Evolutionary conservation across 2,329 filamentous ascomycete species (phyloP).

Genomic region (Cladosporium phlei): DNA sequence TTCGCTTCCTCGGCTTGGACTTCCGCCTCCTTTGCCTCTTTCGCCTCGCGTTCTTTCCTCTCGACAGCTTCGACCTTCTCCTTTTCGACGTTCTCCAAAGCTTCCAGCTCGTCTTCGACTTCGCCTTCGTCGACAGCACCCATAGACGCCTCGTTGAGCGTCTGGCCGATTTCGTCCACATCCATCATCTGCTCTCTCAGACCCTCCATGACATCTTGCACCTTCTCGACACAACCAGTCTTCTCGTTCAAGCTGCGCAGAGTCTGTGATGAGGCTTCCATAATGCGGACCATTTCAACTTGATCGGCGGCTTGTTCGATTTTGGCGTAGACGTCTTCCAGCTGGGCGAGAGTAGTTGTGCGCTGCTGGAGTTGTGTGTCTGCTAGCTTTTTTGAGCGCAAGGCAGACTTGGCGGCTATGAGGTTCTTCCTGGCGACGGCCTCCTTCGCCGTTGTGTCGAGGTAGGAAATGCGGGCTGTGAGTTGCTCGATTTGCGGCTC

Average conservation of each 20-base stretch:
- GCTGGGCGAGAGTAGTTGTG: conserved; percentile 67
- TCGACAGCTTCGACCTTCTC: conserved; percentile 69
- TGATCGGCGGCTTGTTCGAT: conserved; percentile 84
- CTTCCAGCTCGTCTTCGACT: conserved; percentile 81
- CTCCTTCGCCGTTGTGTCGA: conserved; percentile 57
- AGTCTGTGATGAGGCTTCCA: conserved; percentile 71
- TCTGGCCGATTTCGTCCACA: conserved; percentile 74
- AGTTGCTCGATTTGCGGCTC: conserved; percentile 63
- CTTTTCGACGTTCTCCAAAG: conserved; percentile 64
- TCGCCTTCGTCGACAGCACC: conserved; percentile 68
- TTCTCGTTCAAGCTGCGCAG: conserved; percentile 69
- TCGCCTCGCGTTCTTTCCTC: conserved; percentile 46
- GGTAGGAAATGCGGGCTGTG: conserved; percentile 46
- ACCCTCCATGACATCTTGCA: conserved; percentile 69
- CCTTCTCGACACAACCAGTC: conserved; percentile 69
- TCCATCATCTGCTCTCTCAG: conserved; percentile 73
- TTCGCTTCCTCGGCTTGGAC: conserved; percentile 40
- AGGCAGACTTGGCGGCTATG: conserved; percentile 67
- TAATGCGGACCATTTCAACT: conserved; percentile 73
- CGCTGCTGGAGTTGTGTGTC: conserved; percentile 69
- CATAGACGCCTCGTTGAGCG: conserved; percentile 59
- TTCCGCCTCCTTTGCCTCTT: conserved; percentile 50
- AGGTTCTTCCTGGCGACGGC: conserved; percentile 71
- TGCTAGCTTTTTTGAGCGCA: conserved; percentile 77
- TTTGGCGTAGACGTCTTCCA: conserved; percentile 77